Evolutionary conservation across 176 grass and related monocot genomes (phyloP).

Genomic region (Triticum turgidum): DNA sequence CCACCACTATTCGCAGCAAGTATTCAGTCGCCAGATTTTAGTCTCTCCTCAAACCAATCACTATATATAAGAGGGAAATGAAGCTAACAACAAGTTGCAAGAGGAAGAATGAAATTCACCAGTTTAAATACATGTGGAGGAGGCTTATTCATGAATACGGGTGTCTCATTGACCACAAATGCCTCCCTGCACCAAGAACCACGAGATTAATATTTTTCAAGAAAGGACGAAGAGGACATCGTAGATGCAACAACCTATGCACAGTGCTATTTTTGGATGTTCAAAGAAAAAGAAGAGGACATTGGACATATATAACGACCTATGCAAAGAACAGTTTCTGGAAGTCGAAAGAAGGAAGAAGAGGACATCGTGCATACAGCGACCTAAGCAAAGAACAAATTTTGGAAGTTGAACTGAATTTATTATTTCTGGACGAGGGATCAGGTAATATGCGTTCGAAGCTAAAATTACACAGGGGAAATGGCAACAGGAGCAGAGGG

Average conservation of each 20-base stretch:
- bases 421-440: background rate
- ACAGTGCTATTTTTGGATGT: background rate
- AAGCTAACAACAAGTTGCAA: background rate
- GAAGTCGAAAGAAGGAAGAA: background rate
- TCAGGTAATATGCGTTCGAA: background rate
- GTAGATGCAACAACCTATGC: background rate
- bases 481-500: background rate
- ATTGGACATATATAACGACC: background rate
- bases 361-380: background rate
- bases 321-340: background rate
- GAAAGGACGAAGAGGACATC: background rate
- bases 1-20: background rate
- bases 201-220: slow-evolving; percentile 2
- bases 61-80: slow-evolving; percentile 16
- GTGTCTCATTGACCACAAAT: slow-evolving; percentile 1
- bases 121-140: slow-evolving; percentile 29
- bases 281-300: background rate
- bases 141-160: slow-evolving; percentile 17
- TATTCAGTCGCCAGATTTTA: background rate
- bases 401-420: background rate
- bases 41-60: background rate
- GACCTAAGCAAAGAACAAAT: background rate
- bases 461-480: background rate
- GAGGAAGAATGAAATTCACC: slow-evolving; percentile 20
- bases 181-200: slow-evolving; percentile 33